A percentile compares a stretch with the other conserved stretches of the same genome.
These are phyloP conservation scores for Boechera retrofracta DNA, from an alignment of 345 rosid genomes.

Conservation along the genomic window DNA sequence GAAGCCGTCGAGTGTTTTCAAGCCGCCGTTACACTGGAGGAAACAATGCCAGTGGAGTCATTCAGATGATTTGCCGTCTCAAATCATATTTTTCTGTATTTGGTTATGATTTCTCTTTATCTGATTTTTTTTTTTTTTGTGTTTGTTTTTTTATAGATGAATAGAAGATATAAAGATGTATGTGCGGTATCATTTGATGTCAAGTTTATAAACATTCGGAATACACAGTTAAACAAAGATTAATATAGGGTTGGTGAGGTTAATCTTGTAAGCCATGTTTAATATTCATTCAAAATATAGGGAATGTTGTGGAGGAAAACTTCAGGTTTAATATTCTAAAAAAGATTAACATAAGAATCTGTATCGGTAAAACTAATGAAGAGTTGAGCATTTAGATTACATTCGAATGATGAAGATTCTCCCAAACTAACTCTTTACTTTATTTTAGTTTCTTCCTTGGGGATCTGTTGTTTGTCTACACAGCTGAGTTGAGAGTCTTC, in stretches of 20 bases:
- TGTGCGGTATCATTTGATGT: conserved; percentile 34
- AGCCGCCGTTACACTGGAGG: conserved; percentile 69
- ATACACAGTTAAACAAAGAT: background rate
- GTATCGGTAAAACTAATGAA: conserved; percentile 35
- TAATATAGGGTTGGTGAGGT: conserved; percentile 31
- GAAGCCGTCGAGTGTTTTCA: conserved; percentile 74
- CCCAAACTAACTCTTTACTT: conserved; percentile 34
- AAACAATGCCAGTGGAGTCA: conserved; percentile 74
- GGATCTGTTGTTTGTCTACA: conserved; percentile 42
- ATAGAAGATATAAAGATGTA: conserved; percentile 31
- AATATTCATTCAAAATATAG: background rate
- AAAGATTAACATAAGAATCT: conserved; percentile 19
- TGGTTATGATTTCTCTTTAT: background rate
- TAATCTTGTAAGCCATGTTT: background rate
- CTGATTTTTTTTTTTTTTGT: background rate
- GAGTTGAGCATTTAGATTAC: conserved; percentile 40
- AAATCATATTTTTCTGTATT: conserved; percentile 1
- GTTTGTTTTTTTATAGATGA: conserved; percentile 20
- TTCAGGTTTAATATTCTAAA: conserved; percentile 8
- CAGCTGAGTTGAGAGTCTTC: conserved; percentile 41
- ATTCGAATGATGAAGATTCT: conserved; percentile 43
- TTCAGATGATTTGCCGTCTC: conserved; percentile 55
- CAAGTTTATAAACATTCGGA: conserved; percentile 37
- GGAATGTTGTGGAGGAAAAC: background rate
- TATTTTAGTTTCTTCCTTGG: conserved; percentile 33